Conservation (phyloP, 1,284 basidiomycete genomes). For the Microbotryum violaceum region DNA sequence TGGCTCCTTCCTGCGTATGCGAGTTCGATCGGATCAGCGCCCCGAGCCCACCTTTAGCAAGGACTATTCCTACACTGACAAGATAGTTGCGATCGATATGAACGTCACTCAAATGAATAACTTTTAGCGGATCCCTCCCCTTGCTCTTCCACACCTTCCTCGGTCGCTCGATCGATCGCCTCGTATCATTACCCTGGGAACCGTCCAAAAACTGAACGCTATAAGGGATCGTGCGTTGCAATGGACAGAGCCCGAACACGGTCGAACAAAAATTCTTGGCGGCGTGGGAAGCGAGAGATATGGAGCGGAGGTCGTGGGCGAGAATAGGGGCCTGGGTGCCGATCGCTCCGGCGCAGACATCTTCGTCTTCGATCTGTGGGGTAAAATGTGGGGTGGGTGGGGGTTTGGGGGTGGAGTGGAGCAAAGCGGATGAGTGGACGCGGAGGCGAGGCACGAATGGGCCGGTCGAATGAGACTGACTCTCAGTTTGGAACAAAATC, state of each 20-base stretch:
- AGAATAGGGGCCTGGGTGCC: conserved; percentile 52
- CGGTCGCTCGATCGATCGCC: background rate
- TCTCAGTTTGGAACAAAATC: conserved; percentile 32
- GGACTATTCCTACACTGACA: conserved; percentile 23
- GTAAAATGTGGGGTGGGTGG: background rate
- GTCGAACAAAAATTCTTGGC: conserved; percentile 54
- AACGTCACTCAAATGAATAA: conserved; percentile 38
- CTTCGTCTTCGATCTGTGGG: conserved; percentile 41
- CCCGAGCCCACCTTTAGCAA: background rate
- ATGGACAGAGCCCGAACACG: conserved; percentile 51
- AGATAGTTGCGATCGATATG: conserved; percentile 40
- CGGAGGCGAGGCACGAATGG: background rate
- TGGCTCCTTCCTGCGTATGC: conserved; percentile 42
- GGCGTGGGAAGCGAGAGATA: conserved; percentile 47
- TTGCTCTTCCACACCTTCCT: conserved; percentile 3
- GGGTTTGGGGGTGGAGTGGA: background rate
- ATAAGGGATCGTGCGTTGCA: conserved; percentile 35
- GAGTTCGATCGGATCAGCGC: background rate
- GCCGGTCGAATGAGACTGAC: conserved; percentile 1
- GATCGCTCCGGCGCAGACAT: conserved; percentile 53
- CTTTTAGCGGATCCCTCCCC: conserved; percentile 28
- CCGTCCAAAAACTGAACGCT: conserved; percentile 16
- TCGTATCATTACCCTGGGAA: background rate
- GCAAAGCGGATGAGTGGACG: background rate
- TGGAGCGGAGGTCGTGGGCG: conserved; percentile 51